Percentiles rank a stretch among this genome's conserved stretches.
phyloP scores from a whole-genome alignment of 306 rosid genomes.

The Morella rubra region DNA sequence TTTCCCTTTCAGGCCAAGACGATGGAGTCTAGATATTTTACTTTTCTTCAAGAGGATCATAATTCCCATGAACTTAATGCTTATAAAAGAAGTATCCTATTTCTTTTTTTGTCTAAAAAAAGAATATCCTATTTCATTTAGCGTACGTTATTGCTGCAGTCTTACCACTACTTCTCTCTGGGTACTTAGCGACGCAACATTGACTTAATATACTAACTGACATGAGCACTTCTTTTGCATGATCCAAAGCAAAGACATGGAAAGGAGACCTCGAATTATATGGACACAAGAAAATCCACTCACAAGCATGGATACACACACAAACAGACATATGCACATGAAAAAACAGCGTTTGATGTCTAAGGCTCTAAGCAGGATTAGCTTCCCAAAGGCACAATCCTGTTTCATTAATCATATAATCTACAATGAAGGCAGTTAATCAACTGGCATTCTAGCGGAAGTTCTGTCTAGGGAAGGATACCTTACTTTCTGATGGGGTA shows the following conservation, averaged over 20 bases:
- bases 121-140: neutral
- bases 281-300: too few relatives aligned
- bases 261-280: neutral
- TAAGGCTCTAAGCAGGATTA: neutral
- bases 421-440: too few relatives aligned
- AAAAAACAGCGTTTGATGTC: neutral
- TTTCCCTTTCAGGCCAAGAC: neutral
- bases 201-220: neutral
- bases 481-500: neutral
- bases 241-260: neutral
- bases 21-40: neutral
- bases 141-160: neutral
- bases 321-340: neutral
- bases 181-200: neutral
- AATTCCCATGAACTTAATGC: neutral
- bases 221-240: neutral
- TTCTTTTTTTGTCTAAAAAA: too few relatives aligned
- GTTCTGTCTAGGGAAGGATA: neutral
- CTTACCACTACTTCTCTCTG: constrained; percentile 2
- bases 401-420: too few relatives aligned
- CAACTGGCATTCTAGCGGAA: neutral
- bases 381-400: neutral
- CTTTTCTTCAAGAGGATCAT: neutral
- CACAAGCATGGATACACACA: neutral
- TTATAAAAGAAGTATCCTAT: neutral